A percentile compares a stretch with the other conserved stretches of the same genome.
Conservation (phyloP, 768 basidiomycete species). For the Kwoniella bestiolae region DNA sequence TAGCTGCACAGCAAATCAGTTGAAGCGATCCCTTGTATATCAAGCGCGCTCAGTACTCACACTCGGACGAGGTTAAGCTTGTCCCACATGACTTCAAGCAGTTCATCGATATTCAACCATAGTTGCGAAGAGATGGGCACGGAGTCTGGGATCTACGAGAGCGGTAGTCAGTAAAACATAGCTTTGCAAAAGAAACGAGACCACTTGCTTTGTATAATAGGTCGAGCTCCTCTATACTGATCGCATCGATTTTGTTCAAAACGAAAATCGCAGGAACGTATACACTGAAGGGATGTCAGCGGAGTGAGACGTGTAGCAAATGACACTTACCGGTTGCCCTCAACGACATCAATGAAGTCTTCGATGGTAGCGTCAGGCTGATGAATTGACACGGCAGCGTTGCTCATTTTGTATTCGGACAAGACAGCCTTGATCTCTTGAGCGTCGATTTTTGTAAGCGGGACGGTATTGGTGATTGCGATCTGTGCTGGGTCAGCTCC, state of each 20-base stretch:
- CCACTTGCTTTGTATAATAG: conserved; percentile 67
- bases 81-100: conserved; percentile 91
- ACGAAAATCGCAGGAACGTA: conserved; percentile 93
- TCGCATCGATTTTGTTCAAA: conserved; percentile 84
- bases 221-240: conserved; percentile 97
- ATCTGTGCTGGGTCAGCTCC: conserved; percentile 62
- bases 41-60: conserved; percentile 57
- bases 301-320: background rate
- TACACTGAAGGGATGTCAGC: conserved; percentile 63
- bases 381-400: conserved; percentile 88
- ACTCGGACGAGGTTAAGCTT: conserved; percentile 89
- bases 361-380: conserved; percentile 90
- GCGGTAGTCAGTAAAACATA: no score
- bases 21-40: background rate
- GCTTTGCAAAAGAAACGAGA: no score
- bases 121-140: conserved; percentile 91
- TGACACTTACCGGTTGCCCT: conserved; percentile 77
- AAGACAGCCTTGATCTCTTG: conserved; percentile 95
- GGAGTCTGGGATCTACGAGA: conserved; percentile 79
- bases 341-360: conserved; percentile 94
- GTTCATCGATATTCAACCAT: conserved; percentile 96
- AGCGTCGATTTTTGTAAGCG: conserved; percentile 90
- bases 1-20: conserved; percentile 58
- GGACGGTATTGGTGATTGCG: conserved; percentile 94
- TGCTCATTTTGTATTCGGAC: conserved; percentile 84